These are phyloP conservation scores for Globisporangium iwayamae DNA, from an alignment of 352 stramenopile species.

Conservation along the genomic window DNA sequence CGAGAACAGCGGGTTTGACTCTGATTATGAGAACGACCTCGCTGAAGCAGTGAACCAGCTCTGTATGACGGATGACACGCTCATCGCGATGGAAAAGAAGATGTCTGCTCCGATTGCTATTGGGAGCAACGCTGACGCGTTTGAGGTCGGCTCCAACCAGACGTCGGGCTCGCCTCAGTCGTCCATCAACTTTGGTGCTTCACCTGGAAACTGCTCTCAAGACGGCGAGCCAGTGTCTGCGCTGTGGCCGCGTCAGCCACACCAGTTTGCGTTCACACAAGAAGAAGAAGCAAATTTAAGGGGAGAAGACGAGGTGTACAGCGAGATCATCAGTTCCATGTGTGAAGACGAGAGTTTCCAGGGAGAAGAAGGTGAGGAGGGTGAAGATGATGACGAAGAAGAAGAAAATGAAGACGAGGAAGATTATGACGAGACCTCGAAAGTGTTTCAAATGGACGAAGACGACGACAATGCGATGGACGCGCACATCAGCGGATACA, in stretches of 20 bases:
- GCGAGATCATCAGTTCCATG: conserved; percentile 64
- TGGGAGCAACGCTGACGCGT: conserved; percentile 15
- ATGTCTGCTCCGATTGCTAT: conserved; percentile 60
- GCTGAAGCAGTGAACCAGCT: conserved; percentile 64
- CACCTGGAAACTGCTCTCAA: conserved; percentile 54
- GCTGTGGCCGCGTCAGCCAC: conserved; percentile 72
- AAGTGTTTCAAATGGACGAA: conserved; percentile 63
- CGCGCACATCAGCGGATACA: conserved; percentile 13
- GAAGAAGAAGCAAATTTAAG: conserved; percentile 62
- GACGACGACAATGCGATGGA: conserved; percentile 25
- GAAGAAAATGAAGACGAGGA: conserved; percentile 20
- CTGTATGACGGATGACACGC: conserved; percentile 57
- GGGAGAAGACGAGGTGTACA: conserved; percentile 79
- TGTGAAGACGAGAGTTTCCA: conserved; percentile 57
- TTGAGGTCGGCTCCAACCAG: conserved; percentile 23
- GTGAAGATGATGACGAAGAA: conserved; percentile 16
- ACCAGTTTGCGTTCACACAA: conserved; percentile 85
- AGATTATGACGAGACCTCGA: conserved; percentile 30
- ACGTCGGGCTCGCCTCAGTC: conserved; percentile 64
- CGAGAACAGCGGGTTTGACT: conserved; percentile 51
- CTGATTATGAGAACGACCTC: conserved; percentile 71
- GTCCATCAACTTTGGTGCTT: conserved; percentile 60
- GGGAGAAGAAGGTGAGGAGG: conserved; percentile 36
- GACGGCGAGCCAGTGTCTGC: conserved; percentile 72
- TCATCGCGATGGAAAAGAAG: conserved; percentile 43